Evolutionary conservation across 2,329 filamentous ascomycete species (phyloP), one percentile per base, ranked within the genome.

Genomic region (Aspergillus spinulosporus): DNA sequence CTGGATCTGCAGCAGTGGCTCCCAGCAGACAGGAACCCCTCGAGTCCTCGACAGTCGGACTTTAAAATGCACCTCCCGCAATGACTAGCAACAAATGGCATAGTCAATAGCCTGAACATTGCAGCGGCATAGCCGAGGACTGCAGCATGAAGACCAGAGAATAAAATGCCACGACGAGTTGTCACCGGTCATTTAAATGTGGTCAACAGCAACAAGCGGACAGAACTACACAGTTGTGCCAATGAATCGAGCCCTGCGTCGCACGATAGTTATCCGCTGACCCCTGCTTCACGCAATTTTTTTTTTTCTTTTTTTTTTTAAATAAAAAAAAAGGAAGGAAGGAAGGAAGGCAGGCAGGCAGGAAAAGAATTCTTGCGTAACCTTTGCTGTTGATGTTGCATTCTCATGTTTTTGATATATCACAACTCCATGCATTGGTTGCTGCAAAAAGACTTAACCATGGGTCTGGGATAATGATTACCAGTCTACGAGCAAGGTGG

Each of bases 341-440:
- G 21, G 21, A 21, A 21, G 21, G 21, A 21, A 21, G 21, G 21
- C 21, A 21, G 21, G 21, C 21, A 21, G 21, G 21, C 32, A 34
- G 6, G n/a, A 14, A 45, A 37, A 15, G 6, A 49, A 26, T 21
- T 28, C 40, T 32, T 28, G 37, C 39, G 9, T 31, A 14, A 40
- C 21, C 52, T 34, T 9, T 32, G 37, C 40, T 28, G 48, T 53
- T 56, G 54, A 54, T 48, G 52, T 53, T 53, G 48, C 37, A 43
- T 44, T 29, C n/a, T 31, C 32, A 39, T 31, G 31, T 51, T 53
- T 60, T 42, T 56, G 58, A 58, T 58, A 43, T 49, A 56, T 60
- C 56, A 57, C 49, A 54, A 46, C 40, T 39, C 39, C 26, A 37
- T 52, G 54, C 51, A 52, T 52, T 46, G 44, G 52, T 54, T 58